Percentiles rank a stretch among this genome's conserved stretches.
These are phyloP conservation scores for Exophiala dermatitidis DNA, from an alignment of 2,329 filamentous ascomycete species.

Conservation along the genomic window DNA sequence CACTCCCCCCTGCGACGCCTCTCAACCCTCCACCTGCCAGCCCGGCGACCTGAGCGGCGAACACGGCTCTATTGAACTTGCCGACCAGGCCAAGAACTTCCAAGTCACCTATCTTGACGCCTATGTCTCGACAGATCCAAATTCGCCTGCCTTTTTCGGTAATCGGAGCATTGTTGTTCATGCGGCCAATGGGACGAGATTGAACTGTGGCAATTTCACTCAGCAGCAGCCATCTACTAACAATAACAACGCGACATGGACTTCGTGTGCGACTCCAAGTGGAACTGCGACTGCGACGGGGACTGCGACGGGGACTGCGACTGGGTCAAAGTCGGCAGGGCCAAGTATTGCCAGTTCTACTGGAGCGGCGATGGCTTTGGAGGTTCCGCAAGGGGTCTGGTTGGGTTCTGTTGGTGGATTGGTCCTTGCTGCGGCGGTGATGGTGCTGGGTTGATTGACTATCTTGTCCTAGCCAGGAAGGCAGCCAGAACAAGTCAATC, in stretches of 20 bases:
- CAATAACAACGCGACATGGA: background rate
- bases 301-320: background rate
- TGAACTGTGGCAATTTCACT: conserved; percentile 52
- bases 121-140: conserved; percentile 42
- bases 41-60: conserved; percentile 68
- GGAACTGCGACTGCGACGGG: background rate
- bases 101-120: conserved; percentile 39
- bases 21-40: conserved; percentile 58
- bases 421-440: too few relatives aligned
- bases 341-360: too few relatives aligned
- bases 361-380: too few relatives aligned
- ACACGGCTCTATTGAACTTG: conserved; percentile 45
- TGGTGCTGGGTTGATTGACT: too few relatives aligned
- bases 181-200: conserved; percentile 45
- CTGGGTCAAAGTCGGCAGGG: background rate
- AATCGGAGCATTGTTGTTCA: conserved; percentile 51
- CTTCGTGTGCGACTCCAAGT: background rate
- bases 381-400: too few relatives aligned
- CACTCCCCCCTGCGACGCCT: conserved; percentile 51
- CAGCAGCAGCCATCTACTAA: conserved; percentile 11
- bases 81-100: conserved; percentile 31
- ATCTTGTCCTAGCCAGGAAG: too few relatives aligned
- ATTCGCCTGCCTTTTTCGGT: conserved; percentile 45
- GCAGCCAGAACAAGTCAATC: too few relatives aligned
- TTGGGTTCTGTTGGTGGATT: too few relatives aligned